Evolutionary conservation across 805 yeast species (phyloP).

Genomic region (Candida jianshihensis): DNA sequence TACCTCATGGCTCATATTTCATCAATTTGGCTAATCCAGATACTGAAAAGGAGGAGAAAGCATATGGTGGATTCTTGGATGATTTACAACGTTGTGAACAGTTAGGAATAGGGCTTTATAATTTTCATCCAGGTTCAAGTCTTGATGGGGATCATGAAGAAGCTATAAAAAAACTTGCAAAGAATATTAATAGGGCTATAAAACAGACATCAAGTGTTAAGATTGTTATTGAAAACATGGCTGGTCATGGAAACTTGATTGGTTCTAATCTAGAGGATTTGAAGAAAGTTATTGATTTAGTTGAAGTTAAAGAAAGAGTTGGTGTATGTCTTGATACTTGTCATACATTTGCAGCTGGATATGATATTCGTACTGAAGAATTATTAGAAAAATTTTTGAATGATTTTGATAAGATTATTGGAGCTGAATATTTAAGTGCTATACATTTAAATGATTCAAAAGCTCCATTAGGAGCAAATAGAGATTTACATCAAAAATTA

Average conservation of each 20-base stretch:
- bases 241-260: conserved; percentile 89
- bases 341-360: conserved; percentile 95
- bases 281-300: conserved; percentile 60
- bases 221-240: conserved; percentile 93
- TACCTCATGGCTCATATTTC: conserved; percentile 94
- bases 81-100: conserved; percentile 84
- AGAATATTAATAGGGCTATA: conserved; percentile 73
- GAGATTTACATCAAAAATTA: conserved; percentile 85
- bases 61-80: conserved; percentile 73
- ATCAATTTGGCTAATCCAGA: conserved; percentile 93
- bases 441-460: conserved; percentile 93
- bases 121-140: conserved; percentile 91
- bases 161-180: conserved; percentile 66
- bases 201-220: conserved; percentile 70
- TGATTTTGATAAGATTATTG: conserved; percentile 66
- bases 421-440: conserved; percentile 67
- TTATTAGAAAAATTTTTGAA: conserved; percentile 64
- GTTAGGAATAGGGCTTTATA: conserved; percentile 77
- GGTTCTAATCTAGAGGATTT: conserved; percentile 80
- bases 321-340: conserved; percentile 97
- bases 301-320: conserved; percentile 78
- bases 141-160: conserved; percentile 60
- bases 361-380: conserved; percentile 63
- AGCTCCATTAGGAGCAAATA: conserved; percentile 83
- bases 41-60: conserved; percentile 64